Percentiles rank a stretch among this genome's conserved stretches.
Evolutionary conservation across 768 basidiomycete genomes (phyloP).

Genomic region (Boletus reticuloceps): DNA sequence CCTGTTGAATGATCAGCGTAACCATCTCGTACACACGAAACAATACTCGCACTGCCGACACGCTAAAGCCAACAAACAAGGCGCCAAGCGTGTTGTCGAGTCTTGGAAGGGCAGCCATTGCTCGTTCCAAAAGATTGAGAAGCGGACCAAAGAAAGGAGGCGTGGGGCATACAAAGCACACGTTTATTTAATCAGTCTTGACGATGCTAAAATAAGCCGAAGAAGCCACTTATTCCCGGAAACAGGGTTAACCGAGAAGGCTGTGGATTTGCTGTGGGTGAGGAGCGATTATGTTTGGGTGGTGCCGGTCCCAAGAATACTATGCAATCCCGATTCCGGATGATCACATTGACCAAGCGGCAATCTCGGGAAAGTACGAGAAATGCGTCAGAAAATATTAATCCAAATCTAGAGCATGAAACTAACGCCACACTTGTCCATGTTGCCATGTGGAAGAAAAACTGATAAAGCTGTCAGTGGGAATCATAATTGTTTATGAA

Average conservation of each 20-base stretch:
- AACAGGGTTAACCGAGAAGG: constrained; percentile 4
- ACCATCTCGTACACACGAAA: background rate
- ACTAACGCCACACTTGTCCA: background rate
- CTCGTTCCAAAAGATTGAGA: constrained; percentile 1
- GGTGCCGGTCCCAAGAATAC: background rate
- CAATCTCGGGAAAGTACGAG: background rate
- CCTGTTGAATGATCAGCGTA: constrained; percentile 32
- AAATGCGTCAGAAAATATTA: constrained; percentile 2
- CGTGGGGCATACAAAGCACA: background rate
- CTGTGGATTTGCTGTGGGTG: background rate
- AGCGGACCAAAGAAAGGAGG: background rate
- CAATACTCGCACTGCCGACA: constrained; percentile 37
- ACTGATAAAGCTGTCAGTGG: constrained; percentile 3
- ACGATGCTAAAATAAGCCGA: constrained; percentile 10
- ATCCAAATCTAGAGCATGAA: background rate
- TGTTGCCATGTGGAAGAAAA: constrained; percentile 1
- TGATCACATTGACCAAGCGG: background rate
- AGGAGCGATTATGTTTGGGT: background rate
- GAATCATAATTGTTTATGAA: background rate
- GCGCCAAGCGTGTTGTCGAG: constrained; percentile 58
- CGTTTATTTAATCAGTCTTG: background rate
- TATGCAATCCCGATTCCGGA: background rate
- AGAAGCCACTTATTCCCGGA: background rate
- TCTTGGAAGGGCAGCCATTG: constrained; percentile 17
- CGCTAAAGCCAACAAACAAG: constrained; percentile 54